Evolutionary conservation across 2,329 filamentous ascomycete species (phyloP), one percentile per base, ranked within the genome.

Genomic region (Colletotrichum sublineola): DNA sequence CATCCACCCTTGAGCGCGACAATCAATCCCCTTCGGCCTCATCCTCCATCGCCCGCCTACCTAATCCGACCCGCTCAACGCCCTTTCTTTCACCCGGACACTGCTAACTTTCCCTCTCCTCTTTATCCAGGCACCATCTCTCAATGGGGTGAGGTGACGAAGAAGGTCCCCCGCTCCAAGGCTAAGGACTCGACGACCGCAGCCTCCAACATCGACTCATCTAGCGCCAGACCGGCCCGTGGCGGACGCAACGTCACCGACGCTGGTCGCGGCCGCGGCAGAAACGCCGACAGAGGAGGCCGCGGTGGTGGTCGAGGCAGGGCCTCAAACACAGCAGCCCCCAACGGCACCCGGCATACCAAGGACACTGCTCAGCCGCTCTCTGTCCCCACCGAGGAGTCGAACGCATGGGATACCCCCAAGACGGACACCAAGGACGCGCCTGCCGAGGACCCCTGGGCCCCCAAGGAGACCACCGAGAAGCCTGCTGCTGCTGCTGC

Each of bases 71-170:
- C 11, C 11, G 20, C 36, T 2, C 1, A 11, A 29, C 60, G 3
- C 42, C 15, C 24, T 50, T 33, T 46, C 24, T 50, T 33, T 46
- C 40, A 15, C 15, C 38, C 20, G 14, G 20, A 61, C 71, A 44
- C 60, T 71, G 73, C 79, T 84, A 76, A 84, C 74, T 64, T 52
- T 56, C 20, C 18, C 67, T 31, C 40, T 18, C 44, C 46, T 73
- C 53, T 58, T 71, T 61, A 24, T 71, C 40, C 79, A 95, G 94
- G 94, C 79, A 89, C 90, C 76, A 92, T 95, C 78, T 91, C 93
- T 75, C 93, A 95, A 85, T 96, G 94, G 90, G 92, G 91, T 77
- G 93, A 96, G 82, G 93, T 96, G 87, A 89, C 90, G 79, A 92
- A 92, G 86, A 95, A 95, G 86, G 90, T 93, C 77, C 86, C 91